Conservation (phyloP, 441 rosid species). For the Rhodomyrtus psidioides region DNA sequence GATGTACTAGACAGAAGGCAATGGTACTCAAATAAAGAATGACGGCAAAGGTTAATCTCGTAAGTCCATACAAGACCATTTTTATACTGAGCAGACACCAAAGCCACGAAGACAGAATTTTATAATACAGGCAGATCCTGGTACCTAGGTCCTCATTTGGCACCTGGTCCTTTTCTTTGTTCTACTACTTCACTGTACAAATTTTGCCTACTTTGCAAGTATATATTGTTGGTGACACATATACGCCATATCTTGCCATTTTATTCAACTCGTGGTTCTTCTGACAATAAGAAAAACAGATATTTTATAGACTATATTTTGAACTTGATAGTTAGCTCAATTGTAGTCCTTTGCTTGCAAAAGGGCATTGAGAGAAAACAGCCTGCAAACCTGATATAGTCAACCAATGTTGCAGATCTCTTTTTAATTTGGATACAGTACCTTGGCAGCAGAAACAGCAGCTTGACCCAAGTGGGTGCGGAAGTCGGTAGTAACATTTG, state of each 20-base stretch:
- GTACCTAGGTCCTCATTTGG: background rate
- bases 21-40: background rate
- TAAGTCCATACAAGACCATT: background rate
- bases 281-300: background rate
- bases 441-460: conserved; percentile 95
- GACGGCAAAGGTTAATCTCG: background rate
- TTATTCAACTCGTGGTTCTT: background rate
- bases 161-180: background rate
- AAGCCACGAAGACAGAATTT: background rate
- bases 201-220: background rate
- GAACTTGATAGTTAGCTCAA: background rate
- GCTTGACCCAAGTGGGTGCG: conserved; percentile 76
- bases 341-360: background rate
- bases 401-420: background rate
- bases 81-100: background rate
- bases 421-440: conserved; percentile 7
- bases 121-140: background rate
- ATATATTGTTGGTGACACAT: background rate
- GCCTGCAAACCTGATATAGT: background rate
- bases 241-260: background rate
- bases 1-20: background rate
- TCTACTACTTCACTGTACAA: background rate
- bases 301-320: background rate
- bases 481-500: conserved; percentile 61
- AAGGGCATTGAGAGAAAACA: background rate